Conservation (phyloP, 2,329 filamentous ascomycete species). For the Monilinia polystroma region DNA sequence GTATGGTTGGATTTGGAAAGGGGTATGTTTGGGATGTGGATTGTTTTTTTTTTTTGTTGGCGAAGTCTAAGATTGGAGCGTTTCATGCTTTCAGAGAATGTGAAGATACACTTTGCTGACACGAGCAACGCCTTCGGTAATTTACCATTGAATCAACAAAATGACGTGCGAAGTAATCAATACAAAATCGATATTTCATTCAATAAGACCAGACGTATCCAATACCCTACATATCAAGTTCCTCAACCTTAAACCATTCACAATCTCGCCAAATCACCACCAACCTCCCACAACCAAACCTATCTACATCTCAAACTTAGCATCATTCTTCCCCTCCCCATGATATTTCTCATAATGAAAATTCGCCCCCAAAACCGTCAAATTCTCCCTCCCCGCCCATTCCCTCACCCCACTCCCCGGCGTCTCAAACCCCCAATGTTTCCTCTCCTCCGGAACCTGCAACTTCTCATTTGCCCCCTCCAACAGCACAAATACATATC, state of each 20-base stretch:
- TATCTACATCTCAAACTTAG: not conserved
- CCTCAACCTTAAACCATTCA: not conserved
- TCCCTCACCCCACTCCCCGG: slow-evolving; percentile 50
- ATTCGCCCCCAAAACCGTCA: slow-evolving; percentile 48
- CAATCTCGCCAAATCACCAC: not conserved
- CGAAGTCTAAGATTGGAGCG: too few species aligned
- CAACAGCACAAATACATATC: slow-evolving; percentile 56
- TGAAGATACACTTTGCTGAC: too few species aligned
- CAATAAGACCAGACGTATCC: not conserved
- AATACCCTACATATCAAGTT: not conserved
- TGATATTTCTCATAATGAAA: slow-evolving; percentile 44
- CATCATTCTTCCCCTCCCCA: slow-evolving; percentile 48
- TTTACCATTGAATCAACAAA: too few species aligned
- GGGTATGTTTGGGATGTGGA: too few species aligned
- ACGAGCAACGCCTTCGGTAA: too few species aligned
- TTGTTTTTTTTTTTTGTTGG: too few species aligned
- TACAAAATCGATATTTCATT: not conserved
- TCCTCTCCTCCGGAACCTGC: slow-evolving; percentile 48
- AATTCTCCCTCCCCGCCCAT: slow-evolving; percentile 50
- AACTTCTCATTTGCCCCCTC: slow-evolving; percentile 45
- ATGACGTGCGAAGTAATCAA: too few species aligned
- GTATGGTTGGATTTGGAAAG: too few species aligned
- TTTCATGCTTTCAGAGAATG: too few species aligned
- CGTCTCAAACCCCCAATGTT: slow-evolving; percentile 55
- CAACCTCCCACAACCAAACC: not conserved